A percentile compares a stretch with the other conserved stretches of the same genome.
Conservation (phyloP, 805 yeast genomes). For the Pichia gijzeniarum region DNA sequence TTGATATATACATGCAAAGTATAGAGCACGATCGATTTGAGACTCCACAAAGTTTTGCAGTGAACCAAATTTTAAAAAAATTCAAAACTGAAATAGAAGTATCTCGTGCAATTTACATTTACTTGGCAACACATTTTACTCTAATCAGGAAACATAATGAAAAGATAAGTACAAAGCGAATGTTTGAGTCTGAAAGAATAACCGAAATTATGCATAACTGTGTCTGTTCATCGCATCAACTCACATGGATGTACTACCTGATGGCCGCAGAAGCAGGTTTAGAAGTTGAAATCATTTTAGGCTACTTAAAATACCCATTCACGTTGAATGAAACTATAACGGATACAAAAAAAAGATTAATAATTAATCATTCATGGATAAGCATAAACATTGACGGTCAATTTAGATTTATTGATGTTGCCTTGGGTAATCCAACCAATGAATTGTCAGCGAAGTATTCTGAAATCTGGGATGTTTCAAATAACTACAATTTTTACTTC, state of each 20-base stretch:
- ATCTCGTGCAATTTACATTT: constrained; percentile 57
- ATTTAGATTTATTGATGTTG: constrained; percentile 74
- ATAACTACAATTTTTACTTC: constrained; percentile 45
- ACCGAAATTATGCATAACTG: constrained; percentile 24
- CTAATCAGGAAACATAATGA: constrained; percentile 34
- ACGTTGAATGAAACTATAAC: constrained; percentile 35
- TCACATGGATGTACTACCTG: constrained; percentile 69
- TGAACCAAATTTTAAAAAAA: constrained; percentile 50
- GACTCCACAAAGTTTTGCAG: constrained; percentile 25
- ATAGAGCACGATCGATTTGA: constrained; percentile 35
- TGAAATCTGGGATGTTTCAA: constrained; percentile 28
- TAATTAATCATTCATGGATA: constrained; percentile 85
- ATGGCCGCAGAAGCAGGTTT: constrained; percentile 67
- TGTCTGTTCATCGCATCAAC: constrained; percentile 42
- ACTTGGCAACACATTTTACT: constrained; percentile 54
- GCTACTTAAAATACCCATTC: constrained; percentile 78
- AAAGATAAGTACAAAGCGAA: constrained; percentile 26
- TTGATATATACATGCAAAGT: constrained; percentile 38
- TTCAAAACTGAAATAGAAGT: constrained; percentile 51
- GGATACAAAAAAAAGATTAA: constrained; percentile 35
- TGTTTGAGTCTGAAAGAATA: constrained; percentile 23
- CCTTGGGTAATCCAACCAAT: constrained; percentile 54
- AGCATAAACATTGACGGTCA: constrained; percentile 68
- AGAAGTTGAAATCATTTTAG: constrained; percentile 70
- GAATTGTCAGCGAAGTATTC: constrained; percentile 39